Conservation (phyloP, 805 yeast genomes). For the Dipodascus geniculatus region DNA sequence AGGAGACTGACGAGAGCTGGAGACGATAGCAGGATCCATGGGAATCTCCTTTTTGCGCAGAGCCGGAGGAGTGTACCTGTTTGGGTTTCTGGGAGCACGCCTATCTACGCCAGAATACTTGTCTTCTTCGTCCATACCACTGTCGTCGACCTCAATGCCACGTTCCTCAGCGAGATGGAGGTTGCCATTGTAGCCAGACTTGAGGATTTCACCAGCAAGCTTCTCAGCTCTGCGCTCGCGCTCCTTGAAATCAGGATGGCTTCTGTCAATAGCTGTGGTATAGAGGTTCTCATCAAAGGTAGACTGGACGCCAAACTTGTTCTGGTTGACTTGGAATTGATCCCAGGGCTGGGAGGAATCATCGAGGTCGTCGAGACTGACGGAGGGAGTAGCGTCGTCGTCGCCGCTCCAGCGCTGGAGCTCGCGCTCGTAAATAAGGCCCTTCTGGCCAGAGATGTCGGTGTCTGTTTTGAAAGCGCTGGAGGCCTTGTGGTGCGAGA, state of each 20-base stretch:
- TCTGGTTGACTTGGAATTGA: constrained; percentile 86
- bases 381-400: constrained; percentile 17
- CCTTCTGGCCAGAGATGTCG: constrained; percentile 53
- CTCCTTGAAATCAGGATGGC: constrained; percentile 60
- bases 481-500: constrained; percentile 2
- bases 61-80: constrained; percentile 17
- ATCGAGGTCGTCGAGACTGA: constrained; percentile 27
- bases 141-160: constrained; percentile 62
- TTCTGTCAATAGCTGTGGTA: constrained; percentile 63
- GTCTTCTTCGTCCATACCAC: constrained; percentile 91
- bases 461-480: constrained; percentile 65
- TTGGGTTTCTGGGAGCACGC: constrained; percentile 9
- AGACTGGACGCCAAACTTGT: constrained; percentile 78
- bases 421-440: constrained; percentile 47
- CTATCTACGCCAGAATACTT: constrained; percentile 87
- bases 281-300: constrained; percentile 77
- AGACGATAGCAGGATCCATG: constrained; percentile 55
- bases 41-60: constrained; percentile 26
- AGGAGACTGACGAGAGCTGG: constrained; percentile 22
- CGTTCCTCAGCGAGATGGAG: constrained; percentile 87
- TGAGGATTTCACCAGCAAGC: constrained; percentile 76
- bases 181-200: constrained; percentile 50
- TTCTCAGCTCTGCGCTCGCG: constrained; percentile 60
- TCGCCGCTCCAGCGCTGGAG: constrained; percentile 82
- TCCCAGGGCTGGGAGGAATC: constrained; percentile 50